Conservation (phyloP, 495 filamentous ascomycete genomes). For the Penicillium paradoxum region DNA sequence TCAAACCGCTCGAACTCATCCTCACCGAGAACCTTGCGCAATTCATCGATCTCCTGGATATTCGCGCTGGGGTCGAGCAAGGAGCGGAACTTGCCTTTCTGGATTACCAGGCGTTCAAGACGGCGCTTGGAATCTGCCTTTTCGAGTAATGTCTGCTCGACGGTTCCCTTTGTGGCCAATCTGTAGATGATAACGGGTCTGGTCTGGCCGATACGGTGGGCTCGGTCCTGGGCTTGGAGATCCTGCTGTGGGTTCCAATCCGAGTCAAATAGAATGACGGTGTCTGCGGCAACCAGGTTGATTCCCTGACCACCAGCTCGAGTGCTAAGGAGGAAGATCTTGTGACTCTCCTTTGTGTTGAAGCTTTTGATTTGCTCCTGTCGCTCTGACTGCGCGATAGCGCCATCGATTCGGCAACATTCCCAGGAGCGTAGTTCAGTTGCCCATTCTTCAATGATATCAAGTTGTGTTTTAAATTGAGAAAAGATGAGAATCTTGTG, state of each 20-base stretch:
- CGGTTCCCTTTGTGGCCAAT: constrained; percentile 85
- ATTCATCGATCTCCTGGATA: constrained; percentile 39
- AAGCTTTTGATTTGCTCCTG: constrained; percentile 78
- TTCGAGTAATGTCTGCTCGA: constrained; percentile 83
- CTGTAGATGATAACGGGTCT: constrained; percentile 92
- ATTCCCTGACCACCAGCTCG: constrained; percentile 93
- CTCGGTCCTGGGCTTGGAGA: constrained; percentile 91
- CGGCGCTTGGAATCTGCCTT: constrained; percentile 92
- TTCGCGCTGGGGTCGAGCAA: constrained; percentile 38
- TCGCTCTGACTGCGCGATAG: constrained; percentile 76
- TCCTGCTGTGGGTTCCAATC: constrained; percentile 99
- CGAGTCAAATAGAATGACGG: constrained; percentile 69
- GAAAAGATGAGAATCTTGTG: constrained; percentile 96
- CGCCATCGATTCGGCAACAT: constrained; percentile 87
- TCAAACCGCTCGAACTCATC: constrained; percentile 57
- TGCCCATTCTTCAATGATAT: constrained; percentile 86
- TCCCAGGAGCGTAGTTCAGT: constrained; percentile 65
- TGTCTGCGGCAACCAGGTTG: constrained; percentile 72
- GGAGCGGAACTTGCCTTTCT: constrained; percentile 72
- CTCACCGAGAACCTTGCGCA: constrained; percentile 44
- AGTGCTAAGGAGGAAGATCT: constrained; percentile 83
- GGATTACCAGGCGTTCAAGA: constrained; percentile 90
- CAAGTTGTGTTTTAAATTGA: constrained; percentile 91
- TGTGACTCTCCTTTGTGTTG: constrained; percentile 64
- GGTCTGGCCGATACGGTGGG: constrained; percentile 91